phyloP scores from a whole-genome alignment of 2,329 filamentous ascomycete genomes.

The Trichoderma lentiforme region DNA sequence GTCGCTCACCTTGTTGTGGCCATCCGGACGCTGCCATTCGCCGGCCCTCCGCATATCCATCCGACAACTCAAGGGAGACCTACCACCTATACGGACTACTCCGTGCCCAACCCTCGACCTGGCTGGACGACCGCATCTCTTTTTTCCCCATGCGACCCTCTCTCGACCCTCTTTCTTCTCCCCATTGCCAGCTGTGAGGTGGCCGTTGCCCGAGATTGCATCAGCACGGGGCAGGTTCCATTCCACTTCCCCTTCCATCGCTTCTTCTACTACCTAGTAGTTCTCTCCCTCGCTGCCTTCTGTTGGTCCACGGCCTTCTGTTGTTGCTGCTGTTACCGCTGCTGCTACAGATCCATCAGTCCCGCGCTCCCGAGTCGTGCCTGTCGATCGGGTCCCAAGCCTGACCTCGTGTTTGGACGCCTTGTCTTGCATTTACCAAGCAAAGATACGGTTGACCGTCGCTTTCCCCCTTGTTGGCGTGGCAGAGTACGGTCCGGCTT shows the following conservation, averaged over 20 bases:
- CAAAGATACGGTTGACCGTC: background rate
- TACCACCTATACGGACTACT: background rate
- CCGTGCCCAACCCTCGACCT: background rate
- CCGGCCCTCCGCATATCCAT: conserved; percentile 12
- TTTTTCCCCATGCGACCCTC: conserved; percentile 13
- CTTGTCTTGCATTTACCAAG: conserved; percentile 6
- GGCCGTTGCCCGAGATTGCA: conserved; percentile 18
- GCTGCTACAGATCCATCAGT: conserved; percentile 15
- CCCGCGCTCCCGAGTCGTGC: conserved; percentile 11
- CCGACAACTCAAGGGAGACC: background rate
- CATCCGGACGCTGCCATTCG: conserved; percentile 8
- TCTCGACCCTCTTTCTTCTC: background rate
- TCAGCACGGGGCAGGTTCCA: conserved; percentile 20
- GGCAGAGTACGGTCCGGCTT: background rate
- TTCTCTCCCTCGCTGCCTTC: background rate
- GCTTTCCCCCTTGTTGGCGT: conserved; percentile 15
- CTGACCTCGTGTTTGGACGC: conserved; percentile 1
- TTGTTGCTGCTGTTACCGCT: background rate
- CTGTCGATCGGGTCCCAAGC: conserved; percentile 19
- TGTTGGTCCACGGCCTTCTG: background rate
- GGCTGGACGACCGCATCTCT: conserved; percentile 4
- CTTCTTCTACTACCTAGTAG: background rate
- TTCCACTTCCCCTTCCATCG: conserved; percentile 16
- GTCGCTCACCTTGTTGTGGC: conserved; percentile 12
- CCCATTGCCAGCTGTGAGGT: conserved; percentile 16